phyloP scores from a whole-genome alignment of 345 rosid species.

The Psidium guajava region DNA sequence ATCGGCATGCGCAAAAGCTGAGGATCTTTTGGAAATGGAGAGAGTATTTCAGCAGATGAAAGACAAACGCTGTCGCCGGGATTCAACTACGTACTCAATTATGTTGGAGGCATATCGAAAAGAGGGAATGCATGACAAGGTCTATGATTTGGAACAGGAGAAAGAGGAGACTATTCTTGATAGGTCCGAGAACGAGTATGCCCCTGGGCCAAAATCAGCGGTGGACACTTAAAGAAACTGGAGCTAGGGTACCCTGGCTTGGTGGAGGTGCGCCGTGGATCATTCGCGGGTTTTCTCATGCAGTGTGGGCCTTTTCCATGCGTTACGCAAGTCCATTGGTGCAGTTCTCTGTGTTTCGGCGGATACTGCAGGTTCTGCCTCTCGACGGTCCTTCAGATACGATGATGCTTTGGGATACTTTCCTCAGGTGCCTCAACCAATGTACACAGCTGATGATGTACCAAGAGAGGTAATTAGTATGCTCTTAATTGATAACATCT shows the following conservation, averaged over 20 bases:
- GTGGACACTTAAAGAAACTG: background rate
- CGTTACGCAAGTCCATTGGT: background rate
- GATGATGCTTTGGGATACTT: background rate
- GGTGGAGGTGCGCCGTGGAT: background rate
- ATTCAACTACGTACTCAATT: conserved; percentile 48
- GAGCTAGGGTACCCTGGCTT: background rate
- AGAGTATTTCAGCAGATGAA: conserved; percentile 73
- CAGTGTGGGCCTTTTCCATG: too few species aligned
- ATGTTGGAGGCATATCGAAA: conserved; percentile 69
- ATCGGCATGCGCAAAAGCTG: conserved; percentile 65
- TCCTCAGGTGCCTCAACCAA: background rate
- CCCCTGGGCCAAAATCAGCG: background rate
- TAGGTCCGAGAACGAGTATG: background rate
- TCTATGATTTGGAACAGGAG: conserved; percentile 69
- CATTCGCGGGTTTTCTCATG: background rate
- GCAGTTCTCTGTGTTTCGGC: background rate
- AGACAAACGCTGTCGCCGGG: conserved; percentile 45
- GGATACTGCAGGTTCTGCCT: background rate
- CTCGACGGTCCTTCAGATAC: background rate
- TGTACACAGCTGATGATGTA: background rate
- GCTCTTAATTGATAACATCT: background rate
- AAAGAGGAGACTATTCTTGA: conserved; percentile 10
- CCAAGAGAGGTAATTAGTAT: background rate
- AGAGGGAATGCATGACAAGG: conserved; percentile 77
- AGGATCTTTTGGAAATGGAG: conserved; percentile 91